phyloP scores from a whole-genome alignment of 192 early-diverging fungal species.

The Entomortierella parvispora region DNA sequence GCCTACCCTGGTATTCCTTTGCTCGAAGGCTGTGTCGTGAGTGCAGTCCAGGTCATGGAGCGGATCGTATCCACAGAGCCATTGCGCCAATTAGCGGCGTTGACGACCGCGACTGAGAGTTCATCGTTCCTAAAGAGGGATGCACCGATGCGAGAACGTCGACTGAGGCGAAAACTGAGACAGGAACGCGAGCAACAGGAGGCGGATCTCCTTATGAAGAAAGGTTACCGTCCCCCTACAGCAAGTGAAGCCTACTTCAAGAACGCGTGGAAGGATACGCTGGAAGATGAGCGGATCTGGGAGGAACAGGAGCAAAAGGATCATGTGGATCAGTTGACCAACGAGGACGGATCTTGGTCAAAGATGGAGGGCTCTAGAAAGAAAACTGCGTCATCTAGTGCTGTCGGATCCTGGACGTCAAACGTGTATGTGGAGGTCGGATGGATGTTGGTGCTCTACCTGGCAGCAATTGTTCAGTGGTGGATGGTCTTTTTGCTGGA shows the following conservation, averaged over 20 bases:
- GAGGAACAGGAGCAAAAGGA: constrained; percentile 24
- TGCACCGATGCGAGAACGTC: constrained; percentile 41
- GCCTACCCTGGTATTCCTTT: constrained; percentile 69
- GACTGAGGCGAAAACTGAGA: constrained; percentile 9
- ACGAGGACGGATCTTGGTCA: not conserved
- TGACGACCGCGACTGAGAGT: constrained; percentile 11
- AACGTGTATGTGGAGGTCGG: constrained; percentile 46
- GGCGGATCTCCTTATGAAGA: not conserved
- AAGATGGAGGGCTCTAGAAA: constrained; percentile 19
- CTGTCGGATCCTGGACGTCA: constrained; percentile 42
- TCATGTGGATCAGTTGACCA: not conserved
- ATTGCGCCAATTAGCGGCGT: constrained; percentile 5
- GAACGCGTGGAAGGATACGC: constrained; percentile 42
- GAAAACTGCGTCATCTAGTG: constrained; percentile 7
- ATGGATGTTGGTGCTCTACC: constrained; percentile 42
- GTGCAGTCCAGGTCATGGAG: constrained; percentile 61
- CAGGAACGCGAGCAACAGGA: not conserved
- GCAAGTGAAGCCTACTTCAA: constrained; percentile 25
- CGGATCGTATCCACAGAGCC: constrained; percentile 44
- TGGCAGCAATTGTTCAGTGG: constrained; percentile 44
- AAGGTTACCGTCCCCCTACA: too few species aligned
- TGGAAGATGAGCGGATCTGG: constrained; percentile 48
- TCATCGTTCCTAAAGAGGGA: constrained; percentile 39
- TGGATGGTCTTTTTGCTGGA: constrained; percentile 44
- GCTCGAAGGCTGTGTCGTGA: constrained; percentile 69